phyloP scores from a whole-genome alignment of 164 flowering plant species.

The Vitis cinerea region DNA sequence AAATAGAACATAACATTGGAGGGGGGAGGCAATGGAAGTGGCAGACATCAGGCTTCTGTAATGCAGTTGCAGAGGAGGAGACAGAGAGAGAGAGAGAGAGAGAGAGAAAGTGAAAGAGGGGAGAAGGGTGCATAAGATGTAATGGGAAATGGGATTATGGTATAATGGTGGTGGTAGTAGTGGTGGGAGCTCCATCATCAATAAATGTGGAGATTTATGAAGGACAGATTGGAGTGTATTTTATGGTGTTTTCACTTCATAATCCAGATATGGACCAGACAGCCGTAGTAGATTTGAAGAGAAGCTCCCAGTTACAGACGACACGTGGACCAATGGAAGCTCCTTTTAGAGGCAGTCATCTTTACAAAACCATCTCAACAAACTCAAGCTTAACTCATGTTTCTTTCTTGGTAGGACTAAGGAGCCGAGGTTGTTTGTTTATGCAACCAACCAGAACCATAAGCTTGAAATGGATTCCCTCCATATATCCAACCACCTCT shows the following conservation, averaged over 20 bases:
- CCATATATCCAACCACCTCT: conserved; percentile 15
- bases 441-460: conserved; percentile 21
- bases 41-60: conserved; percentile 47
- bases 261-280: conserved; percentile 30
- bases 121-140: neutral
- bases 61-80: conserved; percentile 30
- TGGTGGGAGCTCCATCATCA: conserved; percentile 45
- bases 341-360: conserved; percentile 14
- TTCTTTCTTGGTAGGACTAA: conserved; percentile 3
- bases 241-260: conserved; percentile 29
- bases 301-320: conserved; percentile 18
- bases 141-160: neutral
- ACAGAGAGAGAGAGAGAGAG: neutral
- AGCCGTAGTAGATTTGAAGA: neutral
- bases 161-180: conserved; percentile 14
- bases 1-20: neutral
- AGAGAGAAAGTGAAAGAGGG: conserved; percentile 8
- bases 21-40: conserved; percentile 37
- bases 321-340: conserved; percentile 41
- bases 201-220: conserved; percentile 21
- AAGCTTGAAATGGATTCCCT: conserved; percentile 20
- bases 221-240: conserved; percentile 18
- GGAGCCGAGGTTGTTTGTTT: conserved; percentile 19
- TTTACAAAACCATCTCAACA: neutral
- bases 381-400: conserved; percentile 1